These are phyloP conservation scores for Narthecium ossifragum DNA, from an alignment of 106 monocot genomes.

Conservation along the genomic window DNA sequence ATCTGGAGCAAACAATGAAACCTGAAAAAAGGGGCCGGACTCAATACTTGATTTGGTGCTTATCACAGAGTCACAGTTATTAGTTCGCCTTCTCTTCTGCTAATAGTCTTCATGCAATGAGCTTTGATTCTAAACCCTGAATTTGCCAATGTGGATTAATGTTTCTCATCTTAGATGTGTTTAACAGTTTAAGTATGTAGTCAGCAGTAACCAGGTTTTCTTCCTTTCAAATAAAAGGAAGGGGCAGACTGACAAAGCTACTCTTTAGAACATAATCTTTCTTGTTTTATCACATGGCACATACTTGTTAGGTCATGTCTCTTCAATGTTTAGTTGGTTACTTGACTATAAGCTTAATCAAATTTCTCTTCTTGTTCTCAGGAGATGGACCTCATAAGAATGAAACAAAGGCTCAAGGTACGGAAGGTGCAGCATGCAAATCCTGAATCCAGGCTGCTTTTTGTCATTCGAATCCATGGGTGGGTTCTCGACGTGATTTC, in stretches of 20 bases:
- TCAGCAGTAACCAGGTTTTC: neutral
- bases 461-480: conserved; percentile 89
- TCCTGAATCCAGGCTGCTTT: conserved; percentile 63
- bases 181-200: neutral
- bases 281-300: neutral
- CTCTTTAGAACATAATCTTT: neutral
- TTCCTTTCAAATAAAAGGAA: neutral
- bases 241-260: neutral
- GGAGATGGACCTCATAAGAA: conserved; percentile 73
- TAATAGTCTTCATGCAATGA: no score
- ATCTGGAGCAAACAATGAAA: no score
- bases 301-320: neutral
- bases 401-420: conserved; percentile 57
- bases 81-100: no score
- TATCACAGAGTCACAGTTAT: no score
- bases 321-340: neutral
- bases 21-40: no score
- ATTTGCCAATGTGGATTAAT: no score
- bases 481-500: conserved; percentile 7
- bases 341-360: neutral
- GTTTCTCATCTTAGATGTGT: no score
- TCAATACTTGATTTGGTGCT: no score
- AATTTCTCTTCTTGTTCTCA: conserved; percentile 6
- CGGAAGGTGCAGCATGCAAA: conserved; percentile 12
- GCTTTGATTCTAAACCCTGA: no score